These are phyloP conservation scores for Domatiomyces catenatus DNA, from an alignment of 2,329 filamentous ascomycete species.

Conservation along the genomic window DNA sequence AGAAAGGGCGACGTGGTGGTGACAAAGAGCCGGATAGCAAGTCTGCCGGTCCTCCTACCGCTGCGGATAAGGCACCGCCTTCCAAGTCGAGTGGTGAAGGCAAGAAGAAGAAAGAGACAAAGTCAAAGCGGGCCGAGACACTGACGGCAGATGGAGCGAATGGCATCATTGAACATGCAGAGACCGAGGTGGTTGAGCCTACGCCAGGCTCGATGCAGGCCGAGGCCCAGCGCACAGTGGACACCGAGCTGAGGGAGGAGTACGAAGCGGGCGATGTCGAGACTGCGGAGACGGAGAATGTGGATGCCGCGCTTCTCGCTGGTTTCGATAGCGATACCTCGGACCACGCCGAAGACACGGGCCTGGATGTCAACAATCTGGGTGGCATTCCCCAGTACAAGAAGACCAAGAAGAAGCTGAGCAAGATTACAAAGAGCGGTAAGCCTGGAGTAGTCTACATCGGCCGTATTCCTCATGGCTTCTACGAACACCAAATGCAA, in stretches of 20 bases:
- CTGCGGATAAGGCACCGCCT: slow-evolving; percentile 24
- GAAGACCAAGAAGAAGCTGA: slow-evolving; percentile 34
- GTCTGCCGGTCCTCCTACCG: slow-evolving; percentile 17
- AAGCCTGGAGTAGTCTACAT: slow-evolving; percentile 70
- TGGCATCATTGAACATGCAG: slow-evolving; percentile 19
- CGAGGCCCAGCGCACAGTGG: slow-evolving; percentile 15
- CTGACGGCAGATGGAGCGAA: slow-evolving; percentile 22
- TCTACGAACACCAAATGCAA: slow-evolving; percentile 92
- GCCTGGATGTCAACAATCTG: slow-evolving; percentile 30
- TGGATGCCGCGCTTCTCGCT: slow-evolving; percentile 32
- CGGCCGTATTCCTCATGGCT: slow-evolving; percentile 78
- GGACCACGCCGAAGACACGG: slow-evolving; percentile 29
- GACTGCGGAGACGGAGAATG: slow-evolving; percentile 19
- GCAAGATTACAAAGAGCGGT: slow-evolving; percentile 34
- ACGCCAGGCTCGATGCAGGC: slow-evolving; percentile 14
- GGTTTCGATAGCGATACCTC: slow-evolving; percentile 44
- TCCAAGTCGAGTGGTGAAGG: slow-evolving; percentile 19
- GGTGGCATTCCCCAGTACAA: slow-evolving; percentile 31
- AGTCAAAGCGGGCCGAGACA: slow-evolving; percentile 26
- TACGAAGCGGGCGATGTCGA: slow-evolving; percentile 1
- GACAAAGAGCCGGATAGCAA: slow-evolving; percentile 40
- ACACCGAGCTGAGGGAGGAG: slow-evolving; percentile 17
- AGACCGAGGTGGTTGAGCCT: slow-evolving; percentile 11
- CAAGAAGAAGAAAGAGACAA: slow-evolving; percentile 10
- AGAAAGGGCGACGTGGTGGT: slow-evolving; percentile 24